Evolutionary conservation across 2,329 filamentous ascomycete genomes (phyloP).

Genomic region (Ambrosiella beaveri): DNA sequence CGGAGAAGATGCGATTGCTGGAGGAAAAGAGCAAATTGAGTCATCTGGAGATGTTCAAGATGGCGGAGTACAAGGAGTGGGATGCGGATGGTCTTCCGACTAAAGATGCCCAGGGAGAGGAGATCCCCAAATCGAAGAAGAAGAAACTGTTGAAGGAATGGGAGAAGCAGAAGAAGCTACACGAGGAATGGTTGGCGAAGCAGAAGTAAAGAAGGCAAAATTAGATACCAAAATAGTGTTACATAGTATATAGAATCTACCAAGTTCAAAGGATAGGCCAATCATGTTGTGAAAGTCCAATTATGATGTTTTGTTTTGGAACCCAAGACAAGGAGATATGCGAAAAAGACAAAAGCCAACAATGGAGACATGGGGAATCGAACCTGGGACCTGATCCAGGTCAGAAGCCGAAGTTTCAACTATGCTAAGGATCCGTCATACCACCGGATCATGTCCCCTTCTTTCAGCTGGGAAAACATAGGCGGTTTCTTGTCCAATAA

Average conservation of each 20-base stretch:
- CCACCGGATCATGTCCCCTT: conserved; percentile 10
- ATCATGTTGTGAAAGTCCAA: not conserved
- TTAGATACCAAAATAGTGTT: not conserved
- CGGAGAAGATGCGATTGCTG: conserved; percentile 26
- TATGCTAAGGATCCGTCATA: conserved; percentile 12
- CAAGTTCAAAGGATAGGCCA: not conserved
- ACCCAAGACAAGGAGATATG: not conserved
- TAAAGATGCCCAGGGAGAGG: conserved; percentile 58
- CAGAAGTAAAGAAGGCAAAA: conserved; percentile 1
- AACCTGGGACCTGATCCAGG: conserved; percentile 13
- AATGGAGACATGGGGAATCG: conserved; percentile 13
- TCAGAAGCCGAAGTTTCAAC: not conserved
- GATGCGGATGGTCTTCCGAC: conserved; percentile 68
- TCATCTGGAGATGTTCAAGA: conserved; percentile 39
- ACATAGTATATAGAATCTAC: too few relatives aligned
- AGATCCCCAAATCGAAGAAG: conserved; percentile 58
- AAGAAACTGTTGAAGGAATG: conserved; percentile 84
- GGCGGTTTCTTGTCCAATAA: too few relatives aligned
- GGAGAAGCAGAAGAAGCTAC: conserved; percentile 75
- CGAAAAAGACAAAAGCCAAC: not conserved
- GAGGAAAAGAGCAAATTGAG: conserved; percentile 37
- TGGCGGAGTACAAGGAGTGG: conserved; percentile 54
- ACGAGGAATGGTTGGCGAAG: conserved; percentile 38
- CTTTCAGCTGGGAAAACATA: too few relatives aligned
- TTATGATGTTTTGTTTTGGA: not conserved